Percentiles rank a stretch among this genome's conserved stretches.
Conservation (phyloP, 2,329 filamentous ascomycete genomes). For the Clonostachys solani region DNA sequence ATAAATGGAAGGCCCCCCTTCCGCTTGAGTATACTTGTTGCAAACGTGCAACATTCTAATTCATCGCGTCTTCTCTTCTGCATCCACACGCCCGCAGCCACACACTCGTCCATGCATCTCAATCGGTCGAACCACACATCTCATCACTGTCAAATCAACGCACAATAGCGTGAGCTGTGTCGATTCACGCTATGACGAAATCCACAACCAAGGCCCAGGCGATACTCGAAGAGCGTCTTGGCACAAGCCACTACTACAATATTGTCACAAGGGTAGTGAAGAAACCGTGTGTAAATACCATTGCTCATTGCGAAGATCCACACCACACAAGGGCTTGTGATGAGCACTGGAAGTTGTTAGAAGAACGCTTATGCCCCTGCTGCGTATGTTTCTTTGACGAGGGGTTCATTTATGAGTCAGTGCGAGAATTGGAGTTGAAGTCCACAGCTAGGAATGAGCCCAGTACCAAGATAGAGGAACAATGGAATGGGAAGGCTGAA, state of each 20-base stretch:
- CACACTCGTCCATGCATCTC: background rate
- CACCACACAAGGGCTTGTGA: conserved; percentile 1
- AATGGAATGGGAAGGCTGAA: background rate
- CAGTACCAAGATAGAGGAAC: background rate
- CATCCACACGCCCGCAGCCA: background rate
- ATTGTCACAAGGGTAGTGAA: conserved; percentile 2
- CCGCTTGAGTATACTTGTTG: too few species aligned
- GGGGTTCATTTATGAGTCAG: conserved; percentile 2
- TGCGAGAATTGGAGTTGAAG: conserved; percentile 1
- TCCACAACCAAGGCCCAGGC: background rate
- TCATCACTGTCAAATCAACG: background rate
- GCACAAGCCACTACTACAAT: conserved; percentile 1
- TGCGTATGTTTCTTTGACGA: conserved; percentile 2
- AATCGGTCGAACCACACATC: background rate
- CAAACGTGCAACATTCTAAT: background rate
- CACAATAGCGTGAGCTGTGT: background rate
- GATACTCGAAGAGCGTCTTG: background rate
- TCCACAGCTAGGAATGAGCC: conserved; percentile 1
- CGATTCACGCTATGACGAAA: conserved; percentile 1
- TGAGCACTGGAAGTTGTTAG: conserved; percentile 2
- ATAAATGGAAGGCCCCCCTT: too few species aligned
- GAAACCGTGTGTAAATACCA: conserved; percentile 1
- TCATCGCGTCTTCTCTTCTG: background rate
- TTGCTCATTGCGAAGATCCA: conserved; percentile 3
- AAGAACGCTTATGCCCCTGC: conserved; percentile 2